Evolutionary conservation across 768 basidiomycete genomes (phyloP), one percentile per base, ranked within the genome.

Genomic region (Tephrocybe rancida): DNA sequence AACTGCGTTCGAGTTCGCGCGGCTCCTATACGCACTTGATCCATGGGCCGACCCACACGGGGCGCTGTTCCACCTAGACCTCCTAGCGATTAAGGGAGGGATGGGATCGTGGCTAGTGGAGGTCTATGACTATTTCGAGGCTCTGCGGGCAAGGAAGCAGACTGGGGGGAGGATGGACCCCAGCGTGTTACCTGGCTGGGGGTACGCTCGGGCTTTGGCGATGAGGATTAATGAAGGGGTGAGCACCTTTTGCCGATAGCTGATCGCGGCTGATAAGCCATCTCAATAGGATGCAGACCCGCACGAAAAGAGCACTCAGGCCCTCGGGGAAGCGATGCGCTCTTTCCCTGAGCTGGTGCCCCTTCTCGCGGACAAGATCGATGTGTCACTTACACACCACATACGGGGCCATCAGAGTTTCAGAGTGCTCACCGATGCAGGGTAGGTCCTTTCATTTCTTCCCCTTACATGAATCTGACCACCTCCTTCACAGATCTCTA

Each of bases 11-110:
- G 94, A 97, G 65, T 95, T 94, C 61, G 85, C 92, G 0, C 82
- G 89, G n/a, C 78, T 98, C 2, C 73, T 98, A 47, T 86, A 90
- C 54, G 83, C 86, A 8, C 78, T 98, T 0, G 94, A 97, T 64
- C 92, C 95, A 0, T 81, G 82, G 73, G 77, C 75, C n/a, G 95
- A 96, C 62, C 95, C 95, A 0, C 95, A 97, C 62, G 95, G 93
- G 1, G 81, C 87, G 1, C 71, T 88, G 1, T 73, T 95, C 11
- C 88, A 92, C 63, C 77, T 98, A 1, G 95, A 99, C 60, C 90
- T 87, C 64, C 75, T 98, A 19, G 86, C 92, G 0, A 72, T 93
- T 55, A 96, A 95, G 67, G 79, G 88, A 0, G 85, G 86, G 24
- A 87, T 95, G 83, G 65, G 76, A 10, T 74, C 86, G 37, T 98